Evolutionary conservation across 75 land plant genomes (phyloP), one percentile per base, ranked within the genome.

Genomic region (Pinus albicaulis): DNA sequence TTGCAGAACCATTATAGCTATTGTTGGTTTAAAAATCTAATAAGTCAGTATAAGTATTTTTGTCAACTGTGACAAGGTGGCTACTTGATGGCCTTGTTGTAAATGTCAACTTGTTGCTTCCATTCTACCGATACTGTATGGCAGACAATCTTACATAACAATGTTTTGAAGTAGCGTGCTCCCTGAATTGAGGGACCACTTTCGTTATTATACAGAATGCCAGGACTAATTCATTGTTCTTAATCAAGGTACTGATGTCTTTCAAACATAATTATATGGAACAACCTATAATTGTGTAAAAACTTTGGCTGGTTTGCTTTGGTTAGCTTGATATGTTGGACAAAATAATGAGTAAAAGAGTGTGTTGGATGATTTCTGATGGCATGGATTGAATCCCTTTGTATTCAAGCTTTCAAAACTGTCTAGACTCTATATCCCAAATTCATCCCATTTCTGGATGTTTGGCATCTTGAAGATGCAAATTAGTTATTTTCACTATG

Each of bases 381-480:
- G 22, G 64, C 12, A 68, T 38, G 52, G 52, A 44, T 44, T 44
- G 52, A 44, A 44, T 44, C 52, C 52, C 8, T 44, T 44, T 44
- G 52, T 44, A 44, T 44, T 44, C 8, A 7, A 44, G 11, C 8
- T 7, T 44, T 8, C 8, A 36, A 20, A 68, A 44, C 11, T 44
- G 11, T 8, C 8, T 7, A n/a, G n/a, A n/a, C 56, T 53, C 4
- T 56, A 17, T 55, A 8, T 1, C 52, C 52, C 11, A 8, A 8
- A 5, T 38, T 7, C 52, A 8, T 7, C 52, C 52, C 0, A 13
- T 36, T 68, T 11, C 10, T 68, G 44, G 71, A 68, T 68, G 71
- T 68, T 64, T 68, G 71, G n/a, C 70, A 58, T 28, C n/a, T 57
- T 26, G 75, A 25, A 73, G 65, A 53, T 53, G 22, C 11, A 23